A percentile compares a stretch with the other conserved stretches of the same genome.
Evolutionary conservation across 768 basidiomycete species (phyloP).

Genomic region (Tulasnella sp.): DNA sequence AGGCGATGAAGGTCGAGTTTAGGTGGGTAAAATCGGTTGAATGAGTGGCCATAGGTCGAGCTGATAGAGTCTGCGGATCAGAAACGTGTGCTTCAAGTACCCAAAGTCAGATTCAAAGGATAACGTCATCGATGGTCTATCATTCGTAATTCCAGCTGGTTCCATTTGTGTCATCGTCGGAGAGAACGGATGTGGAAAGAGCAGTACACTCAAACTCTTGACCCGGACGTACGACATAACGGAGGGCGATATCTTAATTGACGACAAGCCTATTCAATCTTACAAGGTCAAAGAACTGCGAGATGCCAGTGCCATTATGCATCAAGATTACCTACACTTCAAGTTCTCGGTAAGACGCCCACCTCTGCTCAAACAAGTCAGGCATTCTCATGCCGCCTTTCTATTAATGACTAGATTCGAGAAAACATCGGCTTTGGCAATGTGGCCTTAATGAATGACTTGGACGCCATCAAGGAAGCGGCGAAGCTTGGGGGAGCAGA

Average conservation of each 20-base stretch:
- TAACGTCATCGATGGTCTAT: constrained; percentile 45
- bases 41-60: neutral
- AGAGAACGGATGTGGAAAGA: constrained; percentile 53
- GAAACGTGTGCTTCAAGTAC: constrained; percentile 59
- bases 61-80: constrained; percentile 39
- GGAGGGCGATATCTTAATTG: constrained; percentile 47
- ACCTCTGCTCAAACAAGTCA: neutral
- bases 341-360: constrained; percentile 42
- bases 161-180: constrained; percentile 62
- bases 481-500: constrained; percentile 33
- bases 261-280: constrained; percentile 45
- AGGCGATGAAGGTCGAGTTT: constrained; percentile 37
- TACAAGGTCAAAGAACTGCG: constrained; percentile 47
- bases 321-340: constrained; percentile 49
- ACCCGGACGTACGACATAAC: constrained; percentile 40
- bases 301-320: constrained; percentile 49
- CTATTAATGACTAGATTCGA: constrained; percentile 38
- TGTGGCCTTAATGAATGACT: constrained; percentile 36
- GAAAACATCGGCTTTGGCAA: constrained; percentile 51
- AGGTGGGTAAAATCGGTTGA: constrained; percentile 21
- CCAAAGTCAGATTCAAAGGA: constrained; percentile 44
- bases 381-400: neutral
- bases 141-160: constrained; percentile 50
- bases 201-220: constrained; percentile 45
- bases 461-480: constrained; percentile 34